A percentile compares a stretch with the other conserved stretches of the same genome.
These are phyloP conservation scores for Aspergillus phoenicis DNA, from an alignment of 2,329 filamentous ascomycete genomes.

Conservation along the genomic window DNA sequence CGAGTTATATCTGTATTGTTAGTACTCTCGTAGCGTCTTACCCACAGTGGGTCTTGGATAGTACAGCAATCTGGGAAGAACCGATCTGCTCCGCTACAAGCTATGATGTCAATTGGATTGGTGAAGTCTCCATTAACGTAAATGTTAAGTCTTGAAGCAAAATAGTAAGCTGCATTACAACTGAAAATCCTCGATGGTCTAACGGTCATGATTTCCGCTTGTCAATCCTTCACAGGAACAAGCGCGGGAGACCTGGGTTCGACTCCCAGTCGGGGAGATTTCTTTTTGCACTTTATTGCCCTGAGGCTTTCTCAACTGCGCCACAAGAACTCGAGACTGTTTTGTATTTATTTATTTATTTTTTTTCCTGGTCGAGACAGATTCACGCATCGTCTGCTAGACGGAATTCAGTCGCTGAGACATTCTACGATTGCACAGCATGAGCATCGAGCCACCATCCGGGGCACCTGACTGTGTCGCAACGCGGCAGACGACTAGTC, in stretches of 20 bases:
- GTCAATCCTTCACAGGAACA: conserved; percentile 10
- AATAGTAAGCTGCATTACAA: background rate
- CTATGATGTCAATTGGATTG: conserved; percentile 3
- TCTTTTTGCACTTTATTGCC: background rate
- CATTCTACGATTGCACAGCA: too few species aligned
- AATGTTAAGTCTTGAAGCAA: background rate
- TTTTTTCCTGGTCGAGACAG: too few species aligned
- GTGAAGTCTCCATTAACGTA: background rate
- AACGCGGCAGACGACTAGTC: too few species aligned
- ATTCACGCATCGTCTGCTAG: too few species aligned
- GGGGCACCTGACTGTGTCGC: too few species aligned
- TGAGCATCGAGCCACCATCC: too few species aligned
- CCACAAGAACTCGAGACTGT: too few species aligned
- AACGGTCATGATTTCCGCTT: conserved; percentile 14
- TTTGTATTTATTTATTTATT: background rate
- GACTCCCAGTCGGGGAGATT: conserved; percentile 11
- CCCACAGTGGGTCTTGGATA: background rate
- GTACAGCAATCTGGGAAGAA: background rate
- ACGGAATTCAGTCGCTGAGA: too few species aligned
- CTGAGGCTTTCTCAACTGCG: too few species aligned
- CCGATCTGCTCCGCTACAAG: background rate
- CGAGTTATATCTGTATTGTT: background rate
- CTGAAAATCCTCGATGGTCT: conserved; percentile 6
- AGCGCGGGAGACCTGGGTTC: conserved; percentile 13
- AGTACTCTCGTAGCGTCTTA: background rate